phyloP scores from a whole-genome alignment of 257 asterid genomes.

The Thymus quinquecostatus region DNA sequence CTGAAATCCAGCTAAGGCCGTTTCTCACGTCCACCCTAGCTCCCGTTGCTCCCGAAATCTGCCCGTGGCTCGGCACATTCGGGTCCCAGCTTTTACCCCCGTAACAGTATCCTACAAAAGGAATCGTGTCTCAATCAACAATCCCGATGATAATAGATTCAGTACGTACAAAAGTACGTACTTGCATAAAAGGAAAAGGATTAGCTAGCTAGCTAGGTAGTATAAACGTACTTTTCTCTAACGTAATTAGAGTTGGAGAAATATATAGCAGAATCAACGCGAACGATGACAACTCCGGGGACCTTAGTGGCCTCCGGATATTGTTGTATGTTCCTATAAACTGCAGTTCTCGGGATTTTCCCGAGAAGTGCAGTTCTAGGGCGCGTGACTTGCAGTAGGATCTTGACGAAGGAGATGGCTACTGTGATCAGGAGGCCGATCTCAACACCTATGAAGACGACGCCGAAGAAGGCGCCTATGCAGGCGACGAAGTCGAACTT shows the following conservation, averaged over 20 bases:
- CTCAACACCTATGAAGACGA: constrained; percentile 3
- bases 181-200: background rate
- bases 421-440: background rate
- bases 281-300: background rate
- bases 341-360: background rate
- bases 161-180: too few species aligned
- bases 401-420: background rate
- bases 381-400: constrained; percentile 5
- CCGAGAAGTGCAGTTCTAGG: background rate
- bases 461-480: constrained; percentile 8
- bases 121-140: background rate
- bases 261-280: background rate
- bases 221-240: background rate
- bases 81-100: too few species aligned
- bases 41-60: too few species aligned
- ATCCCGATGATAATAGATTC: too few species aligned
- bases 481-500: constrained; percentile 1
- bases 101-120: constrained; percentile 40
- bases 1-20: too few species aligned
- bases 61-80: too few species aligned
- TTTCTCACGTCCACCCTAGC: too few species aligned
- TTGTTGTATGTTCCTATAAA: constrained; percentile 7
- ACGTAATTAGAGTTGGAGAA: constrained; percentile 10
- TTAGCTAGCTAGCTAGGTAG: background rate
- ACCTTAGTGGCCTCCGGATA: constrained; percentile 7